phyloP scores from a whole-genome alignment of 2,329 filamentous ascomycete species.

The Ophiostoma himal-ulmi region DNA sequence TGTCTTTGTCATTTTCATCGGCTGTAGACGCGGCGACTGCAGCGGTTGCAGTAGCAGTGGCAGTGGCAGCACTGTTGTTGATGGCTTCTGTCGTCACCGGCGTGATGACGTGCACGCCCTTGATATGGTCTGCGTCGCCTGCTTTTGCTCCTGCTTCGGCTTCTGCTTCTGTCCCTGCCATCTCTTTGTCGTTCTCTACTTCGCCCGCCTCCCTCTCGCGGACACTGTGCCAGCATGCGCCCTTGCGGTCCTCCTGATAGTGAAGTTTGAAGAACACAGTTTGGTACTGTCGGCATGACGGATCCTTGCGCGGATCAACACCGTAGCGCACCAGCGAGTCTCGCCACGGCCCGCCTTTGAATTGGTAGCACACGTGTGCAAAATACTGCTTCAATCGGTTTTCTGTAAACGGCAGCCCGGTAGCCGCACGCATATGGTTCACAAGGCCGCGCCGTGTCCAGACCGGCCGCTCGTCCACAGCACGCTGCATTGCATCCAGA shows the following conservation, averaged over 20 bases:
- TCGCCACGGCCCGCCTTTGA: conserved; percentile 85
- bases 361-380: conserved; percentile 84
- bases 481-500: conserved; percentile 55
- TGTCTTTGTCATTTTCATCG: neutral
- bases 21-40: neutral
- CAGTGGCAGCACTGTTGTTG: neutral
- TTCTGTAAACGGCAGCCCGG: conserved; percentile 34
- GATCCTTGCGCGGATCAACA: conserved; percentile 73
- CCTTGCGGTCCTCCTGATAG: conserved; percentile 43
- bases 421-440: conserved; percentile 58
- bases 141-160: neutral
- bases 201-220: conserved; percentile 20
- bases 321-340: conserved; percentile 83
- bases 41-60: neutral
- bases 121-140: neutral
- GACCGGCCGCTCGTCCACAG: conserved; percentile 70
- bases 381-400: conserved; percentile 66
- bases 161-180: neutral
- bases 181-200: conserved; percentile 18
- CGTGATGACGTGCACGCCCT: conserved; percentile 4
- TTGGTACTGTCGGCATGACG: conserved; percentile 76
- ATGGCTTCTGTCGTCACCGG: conserved; percentile 11
- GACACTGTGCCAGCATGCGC: conserved; percentile 34
- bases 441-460: conserved; percentile 79
- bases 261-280: conserved; percentile 78